Base-by-base conservation (phyloP, 2,329 filamentous ascomycete species). In the Botrytis elliptica region DNA sequence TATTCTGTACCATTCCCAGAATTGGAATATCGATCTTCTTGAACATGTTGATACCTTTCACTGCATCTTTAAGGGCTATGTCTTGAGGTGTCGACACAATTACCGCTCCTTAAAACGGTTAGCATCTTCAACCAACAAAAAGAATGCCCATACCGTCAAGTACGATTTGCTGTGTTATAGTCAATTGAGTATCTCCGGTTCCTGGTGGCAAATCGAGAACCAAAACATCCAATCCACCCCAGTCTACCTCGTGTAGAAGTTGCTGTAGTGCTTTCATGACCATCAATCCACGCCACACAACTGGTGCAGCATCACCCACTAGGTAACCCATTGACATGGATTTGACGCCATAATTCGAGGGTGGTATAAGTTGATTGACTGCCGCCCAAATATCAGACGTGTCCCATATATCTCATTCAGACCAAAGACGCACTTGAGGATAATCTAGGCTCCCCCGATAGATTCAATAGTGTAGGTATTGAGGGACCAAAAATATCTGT, bases 301-400 rank as follows among this genome's bases (percentile, higher is more conserved):
- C 92, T 0, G 95, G 93, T 8, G 93, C 92, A 18, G 90, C 88
- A 77, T 94, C 91, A 33, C 89, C 89, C 1, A 97, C 90, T 0
- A 99, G 87, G 77, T 97, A 98, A 68, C 96, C 96, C 93, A 99
- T 98, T 0, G 95, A 98, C 96, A 99, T 99, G 72, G 94, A 97
- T 83, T 97, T 97, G 73, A 99, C 88, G 59, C 96, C 96, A 84
- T 98, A 98, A 81, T 97, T 97, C 36, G 93, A 94, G 38, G 99
- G 84, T 0, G 96, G 96, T 2, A 98, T 80, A 5, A 99, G 87
- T 79, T 94, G 91, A 79, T 95, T 94, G 78, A 92, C 89, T 93
- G 75, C 25, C 22, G 25, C 40, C 57, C 42, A 49, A 67, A 65
- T 55, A 75, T 82, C 77, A 81, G 79, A 78, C 69, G 62, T 40